A percentile compares a stretch with the other conserved stretches of the same genome.
Evolutionary conservation across 805 yeast species (phyloP).

Genomic region (Kodamaea fukazawae): DNA sequence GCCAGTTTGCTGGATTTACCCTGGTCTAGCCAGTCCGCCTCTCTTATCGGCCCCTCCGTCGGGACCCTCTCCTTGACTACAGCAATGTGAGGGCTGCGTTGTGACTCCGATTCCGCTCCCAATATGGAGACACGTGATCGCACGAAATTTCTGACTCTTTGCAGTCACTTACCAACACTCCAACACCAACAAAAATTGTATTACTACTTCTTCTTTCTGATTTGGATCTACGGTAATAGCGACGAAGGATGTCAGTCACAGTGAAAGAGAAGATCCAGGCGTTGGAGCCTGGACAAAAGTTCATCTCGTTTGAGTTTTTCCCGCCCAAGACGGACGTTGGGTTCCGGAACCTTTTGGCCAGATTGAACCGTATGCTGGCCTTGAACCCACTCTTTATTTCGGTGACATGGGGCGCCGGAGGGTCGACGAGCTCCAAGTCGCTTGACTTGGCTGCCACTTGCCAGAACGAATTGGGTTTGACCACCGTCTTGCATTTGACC

Average conservation of each 20-base stretch:
- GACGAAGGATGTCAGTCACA: slow-evolving; percentile 16
- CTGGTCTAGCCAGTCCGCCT: too few relatives aligned
- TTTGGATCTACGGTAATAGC: background rate
- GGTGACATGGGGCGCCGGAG: slow-evolving; percentile 99
- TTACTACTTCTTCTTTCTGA: background rate
- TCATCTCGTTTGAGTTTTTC: slow-evolving; percentile 89
- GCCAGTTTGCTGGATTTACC: too few relatives aligned
- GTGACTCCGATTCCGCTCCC: too few relatives aligned
- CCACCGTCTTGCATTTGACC: slow-evolving; percentile 91
- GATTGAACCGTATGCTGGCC: slow-evolving; percentile 85
- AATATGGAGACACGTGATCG: slow-evolving; percentile 6
- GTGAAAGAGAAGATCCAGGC: slow-evolving; percentile 52
- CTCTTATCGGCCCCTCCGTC: too few relatives aligned
- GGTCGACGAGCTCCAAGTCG: slow-evolving; percentile 85
- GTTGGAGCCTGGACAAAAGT: slow-evolving; percentile 52
- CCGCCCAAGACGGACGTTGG: slow-evolving; percentile 97
- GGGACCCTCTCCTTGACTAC: too few relatives aligned
- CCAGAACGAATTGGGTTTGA: slow-evolving; percentile 70
- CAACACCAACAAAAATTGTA: too few relatives aligned
- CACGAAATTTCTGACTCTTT: slow-evolving; percentile 8
- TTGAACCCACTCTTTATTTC: slow-evolving; percentile 88
- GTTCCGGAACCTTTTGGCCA: slow-evolving; percentile 74
- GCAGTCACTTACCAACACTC: background rate
- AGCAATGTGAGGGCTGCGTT: too few relatives aligned
- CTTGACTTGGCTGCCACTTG: slow-evolving; percentile 78